A percentile compares a stretch with the other conserved stretches of the same genome.
These are phyloP conservation scores for Sarocladium strictum DNA, from an alignment of 2,329 filamentous ascomycete species.

Conservation along the genomic window DNA sequence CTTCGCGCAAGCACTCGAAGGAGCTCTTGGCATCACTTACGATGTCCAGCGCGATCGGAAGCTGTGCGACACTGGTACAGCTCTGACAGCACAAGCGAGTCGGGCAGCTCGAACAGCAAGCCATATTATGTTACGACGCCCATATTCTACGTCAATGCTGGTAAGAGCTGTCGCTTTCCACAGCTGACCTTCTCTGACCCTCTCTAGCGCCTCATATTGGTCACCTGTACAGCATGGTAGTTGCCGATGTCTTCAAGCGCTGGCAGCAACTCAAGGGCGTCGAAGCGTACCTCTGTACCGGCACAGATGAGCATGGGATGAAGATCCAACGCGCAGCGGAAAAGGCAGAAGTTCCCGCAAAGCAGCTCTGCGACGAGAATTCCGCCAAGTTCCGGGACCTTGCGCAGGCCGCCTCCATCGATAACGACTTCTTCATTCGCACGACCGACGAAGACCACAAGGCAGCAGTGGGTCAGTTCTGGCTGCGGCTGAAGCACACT, in stretches of 20 bases:
- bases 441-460: conserved; percentile 82
- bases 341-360: conserved; percentile 63
- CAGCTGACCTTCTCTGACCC: background rate
- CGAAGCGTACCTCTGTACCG: conserved; percentile 72
- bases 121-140: conserved; percentile 94
- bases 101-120: conserved; percentile 41
- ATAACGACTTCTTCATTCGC: conserved; percentile 82
- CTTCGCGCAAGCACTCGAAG: conserved; percentile 14
- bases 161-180: conserved; percentile 38
- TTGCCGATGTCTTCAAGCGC: conserved; percentile 86
- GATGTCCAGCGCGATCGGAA: conserved; percentile 19
- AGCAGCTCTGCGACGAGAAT: conserved; percentile 83
- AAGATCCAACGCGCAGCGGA: conserved; percentile 88
- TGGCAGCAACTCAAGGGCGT: conserved; percentile 76
- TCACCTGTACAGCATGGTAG: conserved; percentile 88
- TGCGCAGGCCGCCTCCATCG: conserved; percentile 62
- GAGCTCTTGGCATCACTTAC: conserved; percentile 22
- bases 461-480: conserved; percentile 82
- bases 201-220: conserved; percentile 80
- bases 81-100: conserved; percentile 19
- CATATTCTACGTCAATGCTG: conserved; percentile 98
- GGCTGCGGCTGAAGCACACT: conserved; percentile 62
- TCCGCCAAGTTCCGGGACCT: conserved; percentile 74
- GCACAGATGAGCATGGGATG: conserved; percentile 96
- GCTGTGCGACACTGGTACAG: conserved; percentile 25